Base-by-base conservation (phyloP, 2,329 filamentous ascomycete genomes). In the Fusarium palustre region DNA sequence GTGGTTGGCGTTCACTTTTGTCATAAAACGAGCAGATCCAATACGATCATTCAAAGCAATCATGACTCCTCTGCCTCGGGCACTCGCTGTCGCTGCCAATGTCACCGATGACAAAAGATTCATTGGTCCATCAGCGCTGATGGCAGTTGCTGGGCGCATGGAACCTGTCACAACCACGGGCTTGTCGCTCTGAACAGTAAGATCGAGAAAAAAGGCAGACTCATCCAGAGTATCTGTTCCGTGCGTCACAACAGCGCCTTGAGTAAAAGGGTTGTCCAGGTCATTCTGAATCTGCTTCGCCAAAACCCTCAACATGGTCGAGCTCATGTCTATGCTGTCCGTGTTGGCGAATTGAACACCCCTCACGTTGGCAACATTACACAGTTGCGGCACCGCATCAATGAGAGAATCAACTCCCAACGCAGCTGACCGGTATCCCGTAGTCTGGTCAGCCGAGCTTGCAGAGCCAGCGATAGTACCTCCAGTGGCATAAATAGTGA, bases 181-280 rank as follows among this genome's bases (percentile, higher is more conserved):
- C 75, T 90, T 90, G 31, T 81, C 80, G 43, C 83, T 86, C 68
- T 84, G 83, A 34, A 89, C 75, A 0, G 86, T 88, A 5, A 86
- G 77, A 66, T 90, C 85, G 11, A 90, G 78, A 79, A 89, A 90
- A 79, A 90, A 90, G 11, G 87, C 86, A 1, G 86, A 85, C 76
- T 90, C 88, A 71, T 90, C 88, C 2, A 91, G 80, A 0, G 87
- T 89, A 71, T 91, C 89, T 11, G 89, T 91, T 48, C 89, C 88
- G 70, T 91, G 88, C 1, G 88, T 90, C 55, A 91, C 79, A 8
- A 90, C 86, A 9, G 85, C 86, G 36, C 84, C 87, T 77, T 79
- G 76, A 34, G 76, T 77, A 50, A 77, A 69, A n/a, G 78, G 77
- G 58, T 73, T 75, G 28, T 83, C 81, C 6, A 88, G 79, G 57